Evolutionary conservation across 1,284 basidiomycete genomes (phyloP), one percentile per base, ranked within the genome.

Genomic region (Sparassis latifolia): DNA sequence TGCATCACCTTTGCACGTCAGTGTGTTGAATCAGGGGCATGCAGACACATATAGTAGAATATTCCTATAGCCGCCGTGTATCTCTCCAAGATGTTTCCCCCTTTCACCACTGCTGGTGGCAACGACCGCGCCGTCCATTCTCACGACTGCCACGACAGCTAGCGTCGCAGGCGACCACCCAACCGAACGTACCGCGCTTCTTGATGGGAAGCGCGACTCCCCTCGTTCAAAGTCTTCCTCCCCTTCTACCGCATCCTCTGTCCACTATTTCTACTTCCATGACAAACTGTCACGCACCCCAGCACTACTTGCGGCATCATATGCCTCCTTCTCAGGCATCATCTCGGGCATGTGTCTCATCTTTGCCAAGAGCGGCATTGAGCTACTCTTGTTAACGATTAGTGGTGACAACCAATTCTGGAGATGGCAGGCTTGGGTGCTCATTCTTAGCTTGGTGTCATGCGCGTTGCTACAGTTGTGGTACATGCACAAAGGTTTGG

Each of bases 301-400:
- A 5, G 70, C 92, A 1, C 70, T 87, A 43, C 73, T 95, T 28
- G 89, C 92, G 2, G 78, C 96, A 40, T 90, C 91, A 0, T 98
- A 93, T 66, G 89, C 92, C 6, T 92, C 91, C 1, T 83, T 86
- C 42, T 92, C 89, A 2, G 95, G 94, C 0, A 93, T 92, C n/a
- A 74, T 97, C 12, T 92, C 89, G 1, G 95, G 94, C 31, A 88
- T 97, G 78, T 97, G 93, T 62, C 74, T 98, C 39, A 74, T 98
- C 4, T 89, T 97, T 54, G 94, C 95, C 33, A 98, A 98, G 72
- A 92, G 90, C 48, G 93, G 92, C 2, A 89, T 97, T 7, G 93
- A 97, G 69, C 75, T 98, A 6, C 74, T 97, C 6, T 73, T 97
- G 53, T 72, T 94, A 31, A 93, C 92, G 0, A 64, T 96, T 35